Conservation (phyloP, 495 filamentous ascomycete genomes). For the Aspergillus bertholletiae region DNA sequence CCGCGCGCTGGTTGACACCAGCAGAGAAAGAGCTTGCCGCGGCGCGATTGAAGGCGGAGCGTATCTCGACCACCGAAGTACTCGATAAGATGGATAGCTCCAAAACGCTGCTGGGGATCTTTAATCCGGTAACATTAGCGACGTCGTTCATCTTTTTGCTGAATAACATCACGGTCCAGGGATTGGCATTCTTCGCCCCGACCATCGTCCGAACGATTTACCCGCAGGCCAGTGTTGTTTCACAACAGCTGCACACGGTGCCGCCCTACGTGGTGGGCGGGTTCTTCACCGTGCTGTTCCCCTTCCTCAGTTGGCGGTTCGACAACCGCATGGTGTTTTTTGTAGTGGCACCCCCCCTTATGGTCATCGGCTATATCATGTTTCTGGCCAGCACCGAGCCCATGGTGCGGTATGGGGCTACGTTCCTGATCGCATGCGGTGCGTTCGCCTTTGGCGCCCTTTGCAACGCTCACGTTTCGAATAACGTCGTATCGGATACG, state of each 20-base stretch:
- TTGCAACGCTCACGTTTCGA: conserved; percentile 61
- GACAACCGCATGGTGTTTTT: conserved; percentile 51
- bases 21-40: conserved; percentile 63
- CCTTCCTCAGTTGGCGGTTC: conserved; percentile 55
- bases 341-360: conserved; percentile 45
- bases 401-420: conserved; percentile 63
- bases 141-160: conserved; percentile 50
- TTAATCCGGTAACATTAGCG: conserved; percentile 45
- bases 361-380: conserved; percentile 69
- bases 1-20: conserved; percentile 59
- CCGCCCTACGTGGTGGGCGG: conserved; percentile 69
- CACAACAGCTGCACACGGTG: conserved; percentile 63
- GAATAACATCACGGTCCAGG: conserved; percentile 54
- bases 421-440: conserved; percentile 63
- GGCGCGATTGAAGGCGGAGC: conserved; percentile 60
- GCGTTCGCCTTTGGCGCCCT: conserved; percentile 57
- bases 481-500: conserved; percentile 70
- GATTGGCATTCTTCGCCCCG: conserved; percentile 66
- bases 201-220: conserved; percentile 68
- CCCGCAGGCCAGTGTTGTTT: conserved; percentile 48
- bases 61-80: conserved; percentile 60
- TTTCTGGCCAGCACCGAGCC: conserved; percentile 56
- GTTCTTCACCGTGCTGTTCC: conserved; percentile 61
- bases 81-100: conserved; percentile 44
- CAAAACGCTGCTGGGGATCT: conserved; percentile 47